Conservation (phyloP, 768 basidiomycete species). For the Termitomyces sp. region DNA sequence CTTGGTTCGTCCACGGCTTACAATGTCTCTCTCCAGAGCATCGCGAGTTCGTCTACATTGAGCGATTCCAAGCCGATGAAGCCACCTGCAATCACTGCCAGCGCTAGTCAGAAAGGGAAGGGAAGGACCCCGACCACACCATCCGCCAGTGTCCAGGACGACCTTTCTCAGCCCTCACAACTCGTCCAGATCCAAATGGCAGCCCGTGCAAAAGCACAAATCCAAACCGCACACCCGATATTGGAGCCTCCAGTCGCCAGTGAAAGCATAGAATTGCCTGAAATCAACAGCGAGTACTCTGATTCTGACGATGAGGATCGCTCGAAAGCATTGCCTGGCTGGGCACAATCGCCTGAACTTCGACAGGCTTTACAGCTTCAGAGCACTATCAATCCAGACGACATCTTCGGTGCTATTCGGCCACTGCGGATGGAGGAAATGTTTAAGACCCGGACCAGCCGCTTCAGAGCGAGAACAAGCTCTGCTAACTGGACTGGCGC, state of each 20-base stretch:
- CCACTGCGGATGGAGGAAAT: conserved; percentile 92
- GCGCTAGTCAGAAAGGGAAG: conserved; percentile 39
- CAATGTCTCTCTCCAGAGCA: conserved; percentile 33
- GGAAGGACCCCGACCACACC: conserved; percentile 37
- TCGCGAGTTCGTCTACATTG: conserved; percentile 22
- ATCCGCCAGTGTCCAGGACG: conserved; percentile 39
- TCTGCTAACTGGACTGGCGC: conserved; percentile 96
- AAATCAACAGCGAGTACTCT: conserved; percentile 96
- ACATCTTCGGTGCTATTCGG: conserved; percentile 87
- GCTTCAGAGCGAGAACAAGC: conserved; percentile 87
- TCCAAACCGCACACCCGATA: conserved; percentile 53
- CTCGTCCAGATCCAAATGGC: conserved; percentile 66
- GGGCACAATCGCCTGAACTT: conserved; percentile 92
- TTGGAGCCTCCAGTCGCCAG: conserved; percentile 50
- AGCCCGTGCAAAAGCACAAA: conserved; percentile 64
- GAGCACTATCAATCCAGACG: conserved; percentile 84
- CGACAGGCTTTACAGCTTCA: conserved; percentile 76
- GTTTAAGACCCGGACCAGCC: conserved; percentile 73
- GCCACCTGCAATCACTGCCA: conserved; percentile 14
- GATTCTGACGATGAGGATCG: conserved; percentile 92
- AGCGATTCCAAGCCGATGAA: conserved; percentile 34
- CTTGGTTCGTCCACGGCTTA: conserved; percentile 35
- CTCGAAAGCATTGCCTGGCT: conserved; percentile 70
- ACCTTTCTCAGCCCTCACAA: conserved; percentile 57
- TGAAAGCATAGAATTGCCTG: conserved; percentile 88